Percentiles rank a stretch among this genome's conserved stretches.
Conservation (phyloP, 768 basidiomycete genomes). For the Candolleomyces eurysporus region DNA sequence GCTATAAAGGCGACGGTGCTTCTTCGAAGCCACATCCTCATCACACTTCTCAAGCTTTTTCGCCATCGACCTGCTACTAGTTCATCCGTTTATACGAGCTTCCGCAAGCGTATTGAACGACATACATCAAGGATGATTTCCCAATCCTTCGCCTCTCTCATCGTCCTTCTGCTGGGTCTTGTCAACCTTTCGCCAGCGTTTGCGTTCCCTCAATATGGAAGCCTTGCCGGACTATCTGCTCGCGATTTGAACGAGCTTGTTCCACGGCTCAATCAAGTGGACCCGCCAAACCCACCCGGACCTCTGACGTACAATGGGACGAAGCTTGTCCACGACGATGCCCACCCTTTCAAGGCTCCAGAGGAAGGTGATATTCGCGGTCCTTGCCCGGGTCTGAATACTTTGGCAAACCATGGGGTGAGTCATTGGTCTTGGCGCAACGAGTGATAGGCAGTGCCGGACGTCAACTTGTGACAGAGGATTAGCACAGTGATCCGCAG, state of each 20-base stretch:
- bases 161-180: no score
- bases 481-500: background rate
- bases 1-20: no score
- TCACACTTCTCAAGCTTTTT: no score
- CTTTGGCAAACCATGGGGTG: conserved; percentile 20
- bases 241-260: conserved; percentile 16
- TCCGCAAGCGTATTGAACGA: no score
- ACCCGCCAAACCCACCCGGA: conserved; percentile 6
- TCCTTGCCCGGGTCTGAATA: conserved; percentile 20
- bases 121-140: no score
- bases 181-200: background rate
- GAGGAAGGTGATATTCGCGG: conserved; percentile 14
- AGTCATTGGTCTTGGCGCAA: background rate
- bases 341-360: conserved; percentile 17
- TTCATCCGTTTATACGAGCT: no score
- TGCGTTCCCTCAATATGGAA: conserved; percentile 22
- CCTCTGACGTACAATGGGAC: conserved; percentile 10
- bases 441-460: background rate
- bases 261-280: background rate
- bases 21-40: no score
- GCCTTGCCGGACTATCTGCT: conserved; percentile 22
- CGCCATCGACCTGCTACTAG: no score
- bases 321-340: conserved; percentile 12
- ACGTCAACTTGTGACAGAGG: background rate
- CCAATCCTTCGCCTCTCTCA: no score